Conservation (phyloP, 169 alveolate genomes). For the Babesia sp. region DNA sequence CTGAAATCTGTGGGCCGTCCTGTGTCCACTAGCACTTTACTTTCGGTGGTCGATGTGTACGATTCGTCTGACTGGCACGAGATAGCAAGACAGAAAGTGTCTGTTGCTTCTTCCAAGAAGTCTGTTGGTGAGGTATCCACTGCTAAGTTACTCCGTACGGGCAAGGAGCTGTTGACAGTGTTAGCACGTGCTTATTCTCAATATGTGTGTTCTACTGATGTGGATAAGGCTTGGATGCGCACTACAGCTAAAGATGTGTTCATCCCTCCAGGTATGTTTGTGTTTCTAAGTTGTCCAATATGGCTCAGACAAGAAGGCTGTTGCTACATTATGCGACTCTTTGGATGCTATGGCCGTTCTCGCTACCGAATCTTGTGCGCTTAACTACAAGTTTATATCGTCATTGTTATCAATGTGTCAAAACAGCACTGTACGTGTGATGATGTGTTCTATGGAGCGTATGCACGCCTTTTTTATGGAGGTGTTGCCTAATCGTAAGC, state of each 20-base stretch:
- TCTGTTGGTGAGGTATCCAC: not conserved
- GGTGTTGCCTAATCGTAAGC: constrained; percentile 49
- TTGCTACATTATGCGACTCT: constrained; percentile 46
- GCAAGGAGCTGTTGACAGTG: constrained; percentile 44
- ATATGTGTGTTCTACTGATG: constrained; percentile 36
- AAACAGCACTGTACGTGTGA: constrained; percentile 44
- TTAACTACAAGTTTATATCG: constrained; percentile 51
- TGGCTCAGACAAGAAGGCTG: constrained; percentile 32
- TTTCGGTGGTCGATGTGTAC: constrained; percentile 31
- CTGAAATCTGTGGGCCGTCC: constrained; percentile 36
- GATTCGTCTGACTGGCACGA: constrained; percentile 43
- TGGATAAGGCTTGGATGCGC: constrained; percentile 57
- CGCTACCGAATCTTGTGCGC: constrained; percentile 28
- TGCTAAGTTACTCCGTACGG: constrained; percentile 31
- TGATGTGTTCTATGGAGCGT: constrained; percentile 40
- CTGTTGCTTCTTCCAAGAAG: not conserved
- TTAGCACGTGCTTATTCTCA: constrained; percentile 36
- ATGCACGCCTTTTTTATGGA: constrained; percentile 53
- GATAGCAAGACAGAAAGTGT: constrained; percentile 26
- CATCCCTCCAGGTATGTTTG: constrained; percentile 45
- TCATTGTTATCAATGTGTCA: constrained; percentile 32
- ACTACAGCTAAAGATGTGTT: constrained; percentile 54
- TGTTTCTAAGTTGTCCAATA: not conserved
- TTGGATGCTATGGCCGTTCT: constrained; percentile 66
- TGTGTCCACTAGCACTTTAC: constrained; percentile 28